Evolutionary conservation across 2,329 filamentous ascomycete species (phyloP).

Genomic region (Colletotrichum sp.): DNA sequence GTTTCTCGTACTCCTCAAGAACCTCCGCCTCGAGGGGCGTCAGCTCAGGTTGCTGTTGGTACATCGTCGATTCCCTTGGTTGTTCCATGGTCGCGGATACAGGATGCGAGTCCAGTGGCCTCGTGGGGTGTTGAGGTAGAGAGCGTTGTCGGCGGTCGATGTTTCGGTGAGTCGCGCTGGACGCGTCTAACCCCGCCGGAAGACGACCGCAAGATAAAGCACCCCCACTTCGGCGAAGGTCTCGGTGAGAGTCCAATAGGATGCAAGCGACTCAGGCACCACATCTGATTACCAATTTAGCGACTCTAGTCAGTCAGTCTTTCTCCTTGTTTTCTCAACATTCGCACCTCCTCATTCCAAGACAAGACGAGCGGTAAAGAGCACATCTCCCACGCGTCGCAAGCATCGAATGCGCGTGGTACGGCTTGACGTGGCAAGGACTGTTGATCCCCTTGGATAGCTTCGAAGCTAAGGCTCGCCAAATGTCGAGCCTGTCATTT

Average conservation of each 20-base stretch:
- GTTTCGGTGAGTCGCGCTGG: slow-evolving; percentile 16
- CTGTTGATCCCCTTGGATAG: not conserved
- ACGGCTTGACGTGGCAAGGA: slow-evolving; percentile 17
- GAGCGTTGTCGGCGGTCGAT: not conserved
- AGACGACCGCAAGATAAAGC: not conserved
- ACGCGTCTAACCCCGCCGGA: slow-evolving; percentile 17
- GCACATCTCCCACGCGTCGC: not conserved
- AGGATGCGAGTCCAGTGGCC: not conserved
- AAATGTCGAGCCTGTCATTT: not conserved
- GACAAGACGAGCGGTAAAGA: not conserved
- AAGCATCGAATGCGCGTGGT: not conserved
- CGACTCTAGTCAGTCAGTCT: not conserved
- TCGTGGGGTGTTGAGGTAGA: not conserved
- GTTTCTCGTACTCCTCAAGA: slow-evolving; percentile 87
- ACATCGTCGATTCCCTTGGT: slow-evolving; percentile 25
- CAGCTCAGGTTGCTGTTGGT: slow-evolving; percentile 59
- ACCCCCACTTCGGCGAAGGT: not conserved
- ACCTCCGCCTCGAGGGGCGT: slow-evolving; percentile 90
- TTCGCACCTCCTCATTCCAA: not conserved
- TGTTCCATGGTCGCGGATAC: slow-evolving; percentile 7
- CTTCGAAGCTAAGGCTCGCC: not conserved
- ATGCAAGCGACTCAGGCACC: not conserved
- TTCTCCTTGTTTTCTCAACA: not conserved
- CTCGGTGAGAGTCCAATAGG: slow-evolving; percentile 3
- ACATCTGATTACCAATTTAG: not conserved